A percentile compares a stretch with the other conserved stretches of the same genome.
These are phyloP conservation scores for Zizania latifolia DNA, from an alignment of 176 grass and related monocot genomes.

Conservation along the genomic window DNA sequence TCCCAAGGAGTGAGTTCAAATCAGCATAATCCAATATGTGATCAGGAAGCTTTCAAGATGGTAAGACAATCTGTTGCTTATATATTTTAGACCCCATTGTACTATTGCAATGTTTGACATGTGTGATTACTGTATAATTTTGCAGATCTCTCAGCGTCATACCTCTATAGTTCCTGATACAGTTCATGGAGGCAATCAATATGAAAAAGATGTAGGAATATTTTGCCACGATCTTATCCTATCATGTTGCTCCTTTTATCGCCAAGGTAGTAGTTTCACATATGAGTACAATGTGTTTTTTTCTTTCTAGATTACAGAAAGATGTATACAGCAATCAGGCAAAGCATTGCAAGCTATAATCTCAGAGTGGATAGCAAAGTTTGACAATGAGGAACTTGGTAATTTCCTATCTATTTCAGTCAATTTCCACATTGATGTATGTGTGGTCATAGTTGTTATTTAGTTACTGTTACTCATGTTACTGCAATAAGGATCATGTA, in stretches of 20 bases:
- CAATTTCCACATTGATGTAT: background rate
- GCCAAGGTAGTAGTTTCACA: slow-evolving; percentile 12
- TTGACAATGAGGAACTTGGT: slow-evolving; percentile 91
- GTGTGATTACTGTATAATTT: slow-evolving; percentile 5
- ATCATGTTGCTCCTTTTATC: slow-evolving; percentile 3
- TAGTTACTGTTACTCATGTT: background rate
- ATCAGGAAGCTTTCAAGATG: slow-evolving; percentile 62
- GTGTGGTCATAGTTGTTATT: background rate
- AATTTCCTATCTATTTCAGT: slow-evolving; percentile 13
- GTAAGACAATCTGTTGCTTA: slow-evolving; percentile 31
- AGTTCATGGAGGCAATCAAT: slow-evolving; percentile 71
- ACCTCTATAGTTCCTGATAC: slow-evolving; percentile 63
- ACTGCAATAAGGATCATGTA: background rate
- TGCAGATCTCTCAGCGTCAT: slow-evolving; percentile 56
- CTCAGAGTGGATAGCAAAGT: slow-evolving; percentile 82
- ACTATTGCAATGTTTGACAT: slow-evolving; percentile 15
- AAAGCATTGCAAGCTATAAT: slow-evolving; percentile 81
- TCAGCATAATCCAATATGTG: slow-evolving; percentile 64
- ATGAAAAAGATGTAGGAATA: slow-evolving; percentile 80
- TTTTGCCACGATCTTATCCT: background rate
- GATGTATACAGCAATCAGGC: slow-evolving; percentile 79
- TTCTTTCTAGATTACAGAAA: slow-evolving; percentile 81
- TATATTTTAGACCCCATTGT: background rate
- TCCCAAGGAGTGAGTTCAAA: slow-evolving; percentile 73
- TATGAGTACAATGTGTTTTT: slow-evolving; percentile 13